Conservation (phyloP, 352 stramenopile genomes). For the Phytophthora cactorum region DNA sequence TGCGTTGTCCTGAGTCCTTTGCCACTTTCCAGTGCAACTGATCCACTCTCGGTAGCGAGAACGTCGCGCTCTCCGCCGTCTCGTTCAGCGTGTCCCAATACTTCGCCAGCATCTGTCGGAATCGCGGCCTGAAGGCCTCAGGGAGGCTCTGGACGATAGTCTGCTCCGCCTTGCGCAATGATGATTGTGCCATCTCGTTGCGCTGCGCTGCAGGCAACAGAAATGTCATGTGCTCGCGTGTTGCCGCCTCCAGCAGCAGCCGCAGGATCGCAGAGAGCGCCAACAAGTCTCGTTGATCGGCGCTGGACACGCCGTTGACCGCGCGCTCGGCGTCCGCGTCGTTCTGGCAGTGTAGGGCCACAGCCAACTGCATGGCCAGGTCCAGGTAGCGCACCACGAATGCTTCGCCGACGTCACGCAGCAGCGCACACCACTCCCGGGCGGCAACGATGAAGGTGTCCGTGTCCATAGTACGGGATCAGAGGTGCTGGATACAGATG, state of each 20-base stretch:
- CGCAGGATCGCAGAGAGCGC: conserved; percentile 44
- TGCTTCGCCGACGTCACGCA: conserved; percentile 29
- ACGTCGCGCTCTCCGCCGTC: conserved; percentile 1
- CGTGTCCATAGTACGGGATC: conserved; percentile 2
- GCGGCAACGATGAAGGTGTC: conserved; percentile 39
- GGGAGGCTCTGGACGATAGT: conserved; percentile 47
- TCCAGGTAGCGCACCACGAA: conserved; percentile 40
- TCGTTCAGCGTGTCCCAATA: conserved; percentile 44
- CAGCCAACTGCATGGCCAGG: conserved; percentile 38
- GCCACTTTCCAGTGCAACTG: conserved; percentile 47
- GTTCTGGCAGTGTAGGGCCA: conserved; percentile 36
- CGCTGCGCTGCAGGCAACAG: conserved; percentile 34
- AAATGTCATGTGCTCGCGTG: conserved; percentile 62
- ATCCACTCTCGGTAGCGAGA: conserved; percentile 45
- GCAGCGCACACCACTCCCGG: conserved; percentile 52
- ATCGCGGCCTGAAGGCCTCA: conserved; percentile 44
- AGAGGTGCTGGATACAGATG: too few species aligned
- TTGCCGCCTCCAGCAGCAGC: conserved; percentile 47
- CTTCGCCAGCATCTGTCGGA: conserved; percentile 44
- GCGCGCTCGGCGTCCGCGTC: conserved; percentile 11
- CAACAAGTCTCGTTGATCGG: conserved; percentile 50
- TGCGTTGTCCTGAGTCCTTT: conserved; percentile 12
- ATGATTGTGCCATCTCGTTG: conserved; percentile 9
- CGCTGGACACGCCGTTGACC: conserved; percentile 10
- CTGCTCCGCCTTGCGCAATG: conserved; percentile 37